Conservation (phyloP, 225 moss, liverwort and hornwort genomes). For the Sphagnum tenellum region DNA sequence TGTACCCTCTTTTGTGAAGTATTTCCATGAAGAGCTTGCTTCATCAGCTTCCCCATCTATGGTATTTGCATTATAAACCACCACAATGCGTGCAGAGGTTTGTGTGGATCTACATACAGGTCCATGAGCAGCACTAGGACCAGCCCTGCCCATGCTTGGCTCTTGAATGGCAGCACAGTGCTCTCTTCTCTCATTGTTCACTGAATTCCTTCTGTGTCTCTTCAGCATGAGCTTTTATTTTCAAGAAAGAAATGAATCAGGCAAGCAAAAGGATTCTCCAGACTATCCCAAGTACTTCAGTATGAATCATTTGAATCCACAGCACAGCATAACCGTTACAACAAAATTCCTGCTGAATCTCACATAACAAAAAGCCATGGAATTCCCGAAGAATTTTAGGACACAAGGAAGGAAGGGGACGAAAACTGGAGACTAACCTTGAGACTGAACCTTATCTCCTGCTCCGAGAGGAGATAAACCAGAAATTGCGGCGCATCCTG, state of each 20-base stretch:
- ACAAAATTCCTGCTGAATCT: not conserved
- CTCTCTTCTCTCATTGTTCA: conserved; percentile 4
- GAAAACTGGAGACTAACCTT: no score
- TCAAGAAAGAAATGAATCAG: no score
- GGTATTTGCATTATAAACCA: conserved; percentile 37
- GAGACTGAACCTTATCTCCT: not conserved
- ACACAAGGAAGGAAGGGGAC: no score
- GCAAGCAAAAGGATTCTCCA: not conserved
- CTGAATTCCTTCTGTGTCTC: conserved; percentile 5
- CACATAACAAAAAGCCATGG: not conserved
- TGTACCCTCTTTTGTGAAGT: conserved; percentile 38
- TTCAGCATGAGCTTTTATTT: not conserved
- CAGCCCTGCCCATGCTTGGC: conserved; percentile 6
- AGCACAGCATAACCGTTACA: no score
- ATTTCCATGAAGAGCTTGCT: conserved; percentile 8
- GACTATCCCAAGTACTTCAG: not conserved
- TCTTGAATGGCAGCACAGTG: conserved; percentile 13
- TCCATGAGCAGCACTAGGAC: conserved; percentile 30
- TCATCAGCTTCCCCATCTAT: conserved; percentile 24
- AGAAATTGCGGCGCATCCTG: conserved; percentile 17
- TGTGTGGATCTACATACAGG: conserved; percentile 3
- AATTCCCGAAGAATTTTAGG: not conserved
- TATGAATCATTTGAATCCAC: no score
- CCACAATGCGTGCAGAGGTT: conserved; percentile 33
- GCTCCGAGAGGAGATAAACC: conserved; percentile 28